Conservation (phyloP, 1,284 basidiomycete genomes). For the Garcileccinum viscosum region DNA sequence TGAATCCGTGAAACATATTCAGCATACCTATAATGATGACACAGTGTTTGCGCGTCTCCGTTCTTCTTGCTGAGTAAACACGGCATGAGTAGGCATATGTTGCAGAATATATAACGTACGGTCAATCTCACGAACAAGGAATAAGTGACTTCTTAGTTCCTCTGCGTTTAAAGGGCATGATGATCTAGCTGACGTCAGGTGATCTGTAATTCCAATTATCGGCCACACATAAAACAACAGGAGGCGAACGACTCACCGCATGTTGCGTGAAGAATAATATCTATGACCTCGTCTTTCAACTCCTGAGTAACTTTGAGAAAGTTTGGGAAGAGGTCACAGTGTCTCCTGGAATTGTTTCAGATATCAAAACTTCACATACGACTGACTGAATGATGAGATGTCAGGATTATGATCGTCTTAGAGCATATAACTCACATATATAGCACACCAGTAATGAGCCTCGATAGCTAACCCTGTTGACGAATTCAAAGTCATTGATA, state of each 20-base stretch:
- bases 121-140: constrained; percentile 29
- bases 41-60: constrained; percentile 14
- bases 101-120: constrained; percentile 18
- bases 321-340: constrained; percentile 58
- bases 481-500: too few species aligned
- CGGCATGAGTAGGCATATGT: neutral
- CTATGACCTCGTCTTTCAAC: constrained; percentile 51
- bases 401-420: constrained; percentile 15
- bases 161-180: constrained; percentile 28
- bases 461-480: constrained; percentile 54
- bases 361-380: neutral
- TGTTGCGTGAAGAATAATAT: constrained; percentile 53
- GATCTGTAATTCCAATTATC: constrained; percentile 24
- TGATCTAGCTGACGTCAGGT: constrained; percentile 36
- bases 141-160: constrained; percentile 26
- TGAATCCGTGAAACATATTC: neutral
- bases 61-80: constrained; percentile 13
- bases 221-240: neutral
- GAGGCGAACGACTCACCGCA: constrained; percentile 45
- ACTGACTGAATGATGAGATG: neutral
- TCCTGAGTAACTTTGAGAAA: constrained; percentile 42
- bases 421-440: constrained; percentile 14
- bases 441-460: constrained; percentile 56
- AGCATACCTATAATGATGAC: constrained; percentile 48
- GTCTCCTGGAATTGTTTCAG: constrained; percentile 46